Evolutionary conservation across 2,329 filamentous ascomycete species (phyloP).

Genomic region (Ilyonectria sp.): DNA sequence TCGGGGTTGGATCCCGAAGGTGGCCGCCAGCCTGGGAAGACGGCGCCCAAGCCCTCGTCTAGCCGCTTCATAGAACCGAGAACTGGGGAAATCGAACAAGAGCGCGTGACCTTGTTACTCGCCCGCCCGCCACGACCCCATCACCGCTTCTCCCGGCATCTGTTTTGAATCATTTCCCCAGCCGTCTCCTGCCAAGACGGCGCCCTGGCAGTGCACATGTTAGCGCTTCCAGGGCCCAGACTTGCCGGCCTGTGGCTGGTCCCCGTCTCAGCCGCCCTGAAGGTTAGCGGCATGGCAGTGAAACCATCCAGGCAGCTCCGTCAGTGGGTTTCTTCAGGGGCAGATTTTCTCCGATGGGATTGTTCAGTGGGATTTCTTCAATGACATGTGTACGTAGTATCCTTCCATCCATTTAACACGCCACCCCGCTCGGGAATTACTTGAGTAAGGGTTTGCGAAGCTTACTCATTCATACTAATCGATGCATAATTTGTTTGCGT

Average conservation of each 20-base stretch:
- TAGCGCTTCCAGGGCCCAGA: too few species aligned
- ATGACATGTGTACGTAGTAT: too few species aligned
- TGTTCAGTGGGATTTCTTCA: not conserved
- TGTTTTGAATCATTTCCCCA: not conserved
- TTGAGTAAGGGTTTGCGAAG: not conserved
- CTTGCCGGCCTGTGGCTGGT: not conserved
- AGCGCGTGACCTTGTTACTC: not conserved
- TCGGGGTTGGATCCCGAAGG: too few species aligned
- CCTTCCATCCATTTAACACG: not conserved
- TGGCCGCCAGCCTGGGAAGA: too few species aligned
- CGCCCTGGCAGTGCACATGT: too few species aligned
- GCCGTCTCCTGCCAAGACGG: too few species aligned
- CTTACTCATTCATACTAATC: not conserved
- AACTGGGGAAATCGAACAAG: not conserved
- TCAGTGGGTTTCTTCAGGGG: not conserved
- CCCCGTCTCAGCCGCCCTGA: not conserved
- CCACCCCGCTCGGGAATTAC: not conserved
- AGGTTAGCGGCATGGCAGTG: not conserved
- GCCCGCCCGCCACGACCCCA: not conserved
- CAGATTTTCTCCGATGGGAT: not conserved
- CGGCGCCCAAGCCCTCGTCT: not conserved
- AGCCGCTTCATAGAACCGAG: not conserved
- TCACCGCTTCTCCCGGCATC: not conserved
- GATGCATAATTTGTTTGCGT: constrained; percentile 4
- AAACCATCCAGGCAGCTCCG: not conserved